These are phyloP conservation scores for Nowakowskiella sp. DNA, from an alignment of 192 early-diverging fungal species.

Conservation along the genomic window DNA sequence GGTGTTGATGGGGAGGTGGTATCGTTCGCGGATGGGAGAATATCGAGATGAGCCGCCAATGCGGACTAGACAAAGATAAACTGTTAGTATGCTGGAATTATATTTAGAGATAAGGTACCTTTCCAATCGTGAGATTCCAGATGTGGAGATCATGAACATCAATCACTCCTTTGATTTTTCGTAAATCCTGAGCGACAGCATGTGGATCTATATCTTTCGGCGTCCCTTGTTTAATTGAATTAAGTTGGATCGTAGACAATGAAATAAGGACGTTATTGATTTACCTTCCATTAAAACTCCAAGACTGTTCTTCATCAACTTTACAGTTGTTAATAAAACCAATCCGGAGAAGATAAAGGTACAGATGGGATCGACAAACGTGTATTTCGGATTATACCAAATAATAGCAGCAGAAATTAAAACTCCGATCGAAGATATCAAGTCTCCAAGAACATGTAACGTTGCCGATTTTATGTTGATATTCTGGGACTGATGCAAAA, in stretches of 20 bases:
- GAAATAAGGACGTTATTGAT: constrained; percentile 9
- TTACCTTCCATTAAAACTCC: constrained; percentile 68
- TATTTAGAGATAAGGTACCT: constrained; percentile 7
- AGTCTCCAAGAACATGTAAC: constrained; percentile 73
- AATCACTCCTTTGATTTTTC: constrained; percentile 39
- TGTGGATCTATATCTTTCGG: constrained; percentile 41
- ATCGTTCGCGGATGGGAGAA: neutral
- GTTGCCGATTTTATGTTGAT: constrained; percentile 66
- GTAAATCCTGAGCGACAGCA: constrained; percentile 33
- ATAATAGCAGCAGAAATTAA: constrained; percentile 67
- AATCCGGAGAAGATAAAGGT: constrained; percentile 74
- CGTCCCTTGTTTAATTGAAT: constrained; percentile 23
- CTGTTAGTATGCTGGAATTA: neutral
- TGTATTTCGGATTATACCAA: constrained; percentile 42
- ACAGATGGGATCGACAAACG: constrained; percentile 70
- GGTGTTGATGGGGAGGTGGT: constrained; percentile 6
- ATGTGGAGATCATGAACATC: constrained; percentile 54
- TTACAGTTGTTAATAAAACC: constrained; percentile 62
- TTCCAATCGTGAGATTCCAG: constrained; percentile 53
- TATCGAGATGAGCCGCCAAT: constrained; percentile 5
- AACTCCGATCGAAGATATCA: constrained; percentile 73
- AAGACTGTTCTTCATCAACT: constrained; percentile 54
- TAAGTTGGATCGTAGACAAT: constrained; percentile 2
- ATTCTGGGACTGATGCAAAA: constrained; percentile 22
- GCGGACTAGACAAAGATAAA: constrained; percentile 1